phyloP scores from a whole-genome alignment of 495 filamentous ascomycete genomes.

The Penicillium nucicola region DNA sequence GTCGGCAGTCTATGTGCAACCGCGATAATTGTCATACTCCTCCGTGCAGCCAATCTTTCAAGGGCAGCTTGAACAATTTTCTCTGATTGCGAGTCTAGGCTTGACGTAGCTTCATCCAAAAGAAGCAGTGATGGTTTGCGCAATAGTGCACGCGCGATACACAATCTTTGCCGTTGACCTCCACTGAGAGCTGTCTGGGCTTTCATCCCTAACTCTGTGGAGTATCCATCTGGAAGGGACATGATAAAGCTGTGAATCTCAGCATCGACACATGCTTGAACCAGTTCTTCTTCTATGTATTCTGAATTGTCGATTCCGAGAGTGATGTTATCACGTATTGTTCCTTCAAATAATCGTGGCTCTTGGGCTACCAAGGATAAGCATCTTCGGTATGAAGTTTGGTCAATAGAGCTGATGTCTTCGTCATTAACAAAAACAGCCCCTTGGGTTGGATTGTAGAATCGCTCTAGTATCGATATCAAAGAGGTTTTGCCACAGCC shows the following conservation, averaged over 20 bases:
- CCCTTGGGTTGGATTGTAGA: conserved; percentile 52
- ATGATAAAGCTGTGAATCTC: conserved; percentile 56
- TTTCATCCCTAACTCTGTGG: conserved; percentile 57
- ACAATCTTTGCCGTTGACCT: conserved; percentile 49
- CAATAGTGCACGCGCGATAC: conserved; percentile 48
- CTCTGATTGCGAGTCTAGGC: conserved; percentile 53
- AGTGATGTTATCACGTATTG: conserved; percentile 46
- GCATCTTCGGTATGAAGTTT: conserved; percentile 35
- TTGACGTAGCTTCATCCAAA: conserved; percentile 57
- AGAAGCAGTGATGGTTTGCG: conserved; percentile 43
- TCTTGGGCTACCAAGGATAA: conserved; percentile 53
- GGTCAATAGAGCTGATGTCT: conserved; percentile 32
- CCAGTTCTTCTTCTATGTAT: conserved; percentile 43
- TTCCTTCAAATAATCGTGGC: conserved; percentile 48
- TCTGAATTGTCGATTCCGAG: conserved; percentile 41
- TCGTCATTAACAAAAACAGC: conserved; percentile 33
- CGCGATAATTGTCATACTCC: conserved; percentile 69
- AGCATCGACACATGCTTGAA: conserved; percentile 52
- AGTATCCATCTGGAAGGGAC: conserved; percentile 56
- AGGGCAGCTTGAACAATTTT: conserved; percentile 33
- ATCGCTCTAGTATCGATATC: conserved; percentile 60
- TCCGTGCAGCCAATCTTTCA: conserved; percentile 37
- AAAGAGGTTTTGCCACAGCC: conserved; percentile 76
- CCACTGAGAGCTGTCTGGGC: conserved; percentile 56
- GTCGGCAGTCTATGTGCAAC: conserved; percentile 73